These are phyloP conservation scores for Ascosphaera acerosa DNA, from an alignment of 2,329 filamentous ascomycete species.

Conservation along the genomic window DNA sequence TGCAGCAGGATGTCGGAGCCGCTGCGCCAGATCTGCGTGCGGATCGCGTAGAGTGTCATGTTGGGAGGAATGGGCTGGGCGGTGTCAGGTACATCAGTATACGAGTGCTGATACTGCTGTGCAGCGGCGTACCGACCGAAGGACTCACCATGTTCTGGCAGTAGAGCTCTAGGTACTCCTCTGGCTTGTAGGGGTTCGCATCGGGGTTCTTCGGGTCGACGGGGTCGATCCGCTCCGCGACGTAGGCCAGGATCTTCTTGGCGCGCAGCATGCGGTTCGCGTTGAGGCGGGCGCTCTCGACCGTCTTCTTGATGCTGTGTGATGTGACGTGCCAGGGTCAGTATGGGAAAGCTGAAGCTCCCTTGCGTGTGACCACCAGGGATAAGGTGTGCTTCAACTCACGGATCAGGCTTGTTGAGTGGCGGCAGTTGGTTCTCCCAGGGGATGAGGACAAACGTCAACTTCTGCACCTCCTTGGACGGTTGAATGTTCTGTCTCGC, in stretches of 20 bases:
- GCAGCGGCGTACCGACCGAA: no score
- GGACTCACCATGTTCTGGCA: conserved; percentile 65
- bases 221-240: conserved; percentile 73
- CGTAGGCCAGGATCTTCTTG: conserved; percentile 79
- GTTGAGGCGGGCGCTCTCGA: conserved; percentile 61
- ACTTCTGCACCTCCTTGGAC: conserved; percentile 76
- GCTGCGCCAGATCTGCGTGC: conserved; percentile 80
- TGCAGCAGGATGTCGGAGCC: conserved; percentile 77
- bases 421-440: conserved; percentile 48
- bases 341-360: conserved; percentile 5
- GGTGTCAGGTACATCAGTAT: conserved; percentile 5
- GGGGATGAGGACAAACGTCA: conserved; percentile 79
- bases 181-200: conserved; percentile 38
- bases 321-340: conserved; percentile 1
- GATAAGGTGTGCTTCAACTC: conserved; percentile 10
- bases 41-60: conserved; percentile 84
- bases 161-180: conserved; percentile 86
- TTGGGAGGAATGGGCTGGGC: conserved; percentile 34
- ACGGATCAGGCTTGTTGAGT: conserved; percentile 47
- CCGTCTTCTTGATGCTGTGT: conserved; percentile 10
- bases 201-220: conserved; percentile 32
- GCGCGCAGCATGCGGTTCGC: conserved; percentile 91
- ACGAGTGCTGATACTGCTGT: background rate
- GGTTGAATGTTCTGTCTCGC: conserved; percentile 43
- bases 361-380: conserved; percentile 2